These are phyloP conservation scores for Fusarium illudens DNA, from an alignment of 2,329 filamentous ascomycete species.

Conservation along the genomic window DNA sequence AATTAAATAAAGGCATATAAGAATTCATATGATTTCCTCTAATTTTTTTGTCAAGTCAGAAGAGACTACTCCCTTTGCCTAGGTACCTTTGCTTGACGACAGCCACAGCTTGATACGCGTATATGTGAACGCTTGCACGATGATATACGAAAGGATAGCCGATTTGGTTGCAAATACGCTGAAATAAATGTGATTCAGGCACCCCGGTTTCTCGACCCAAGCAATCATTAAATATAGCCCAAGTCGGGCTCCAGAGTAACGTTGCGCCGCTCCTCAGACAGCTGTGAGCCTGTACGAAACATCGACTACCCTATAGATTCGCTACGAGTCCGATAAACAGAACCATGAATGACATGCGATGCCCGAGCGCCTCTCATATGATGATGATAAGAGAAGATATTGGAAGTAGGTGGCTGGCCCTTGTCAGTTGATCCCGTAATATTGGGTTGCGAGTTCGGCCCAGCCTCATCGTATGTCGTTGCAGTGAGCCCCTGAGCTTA, in stretches of 20 bases:
- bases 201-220: neutral
- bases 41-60: neutral
- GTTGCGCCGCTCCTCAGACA: neutral
- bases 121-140: neutral
- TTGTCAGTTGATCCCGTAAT: neutral
- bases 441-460: neutral
- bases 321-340: neutral
- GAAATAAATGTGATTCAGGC: neutral
- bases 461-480: conserved; percentile 1
- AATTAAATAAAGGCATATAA: no score
- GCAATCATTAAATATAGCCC: neutral
- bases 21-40: neutral
- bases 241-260: neutral
- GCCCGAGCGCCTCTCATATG: conserved; percentile 7
- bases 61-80: neutral
- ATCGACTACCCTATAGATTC: conserved; percentile 17
- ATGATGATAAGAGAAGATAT: neutral
- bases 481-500: neutral
- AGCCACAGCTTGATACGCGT: neutral
- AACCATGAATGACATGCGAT: conserved; percentile 8
- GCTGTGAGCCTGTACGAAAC: conserved; percentile 1
- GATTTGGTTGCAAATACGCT: neutral
- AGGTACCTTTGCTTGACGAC: no score
- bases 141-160: neutral
- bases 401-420: neutral